Base-by-base conservation (phyloP, 768 basidiomycete species). In the Bullera alba region DNA sequence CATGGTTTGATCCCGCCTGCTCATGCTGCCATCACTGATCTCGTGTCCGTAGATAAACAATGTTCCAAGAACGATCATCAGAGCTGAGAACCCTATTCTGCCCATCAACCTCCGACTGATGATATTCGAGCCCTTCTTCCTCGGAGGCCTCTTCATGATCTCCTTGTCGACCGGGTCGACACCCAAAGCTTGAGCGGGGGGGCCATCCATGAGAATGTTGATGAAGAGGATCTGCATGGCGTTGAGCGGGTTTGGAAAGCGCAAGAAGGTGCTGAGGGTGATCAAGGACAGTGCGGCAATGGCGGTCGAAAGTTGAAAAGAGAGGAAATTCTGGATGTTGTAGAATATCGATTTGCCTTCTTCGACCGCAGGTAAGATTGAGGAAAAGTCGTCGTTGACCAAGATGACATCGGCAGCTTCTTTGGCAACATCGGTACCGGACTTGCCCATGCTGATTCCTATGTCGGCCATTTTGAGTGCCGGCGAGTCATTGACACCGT, bases 201-300 rank as follows among this genome's bases (percentile, higher is more conserved):
- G 91, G 85, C 90, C 91, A 58, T 97, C 93, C 92, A 97, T 97
- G 42, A 97, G 80, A 68, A 96, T 95, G 74, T 97, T 96, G 66
- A 96, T 96, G 70, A 95, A 97, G n/a, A 97, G 75, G 63, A 97
- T 97, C 72, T 97, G 91, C 91, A 96, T 96, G 3, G 92, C 84
- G 64, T 97, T 97, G 56, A 97, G 78, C 2, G 92, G 92, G 65
- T 93, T 96, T 62, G 82, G 83, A 28, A 95, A 77, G 14, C 85
- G 83, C 61, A 97, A 81, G 70, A 91, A 78, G 19, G 92, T 97
- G 70, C 87, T 89, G 49, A 96, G 77, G 1, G 92, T 92, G 74
- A 97, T 96, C 58, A 97, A 77, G n/a, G 87, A 84, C 58, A 97
- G 76, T 2, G 92, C 91, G 19, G 93, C 90, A 2, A 89, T 88